Conservation (phyloP, 495 filamentous ascomycete genomes). For the Penicillium taxi region DNA sequence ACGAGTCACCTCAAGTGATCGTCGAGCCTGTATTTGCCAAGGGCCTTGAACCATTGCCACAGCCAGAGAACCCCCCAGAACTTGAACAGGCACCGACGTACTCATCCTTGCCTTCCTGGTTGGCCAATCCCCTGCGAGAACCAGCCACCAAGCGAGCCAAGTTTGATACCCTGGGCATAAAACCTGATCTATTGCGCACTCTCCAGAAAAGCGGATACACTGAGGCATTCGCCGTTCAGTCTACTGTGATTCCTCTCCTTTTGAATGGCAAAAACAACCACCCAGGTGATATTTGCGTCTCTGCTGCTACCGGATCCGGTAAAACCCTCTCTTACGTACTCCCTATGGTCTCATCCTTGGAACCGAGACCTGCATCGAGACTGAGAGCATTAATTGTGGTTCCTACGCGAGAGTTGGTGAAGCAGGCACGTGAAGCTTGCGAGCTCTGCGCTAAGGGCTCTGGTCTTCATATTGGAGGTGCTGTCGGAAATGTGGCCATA, state of each 20-base stretch:
- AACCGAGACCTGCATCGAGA: slow-evolving; percentile 47
- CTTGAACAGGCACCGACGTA: slow-evolving; percentile 39
- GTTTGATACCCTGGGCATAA: slow-evolving; percentile 55
- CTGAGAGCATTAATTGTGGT: slow-evolving; percentile 75
- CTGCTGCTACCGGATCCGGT: slow-evolving; percentile 85
- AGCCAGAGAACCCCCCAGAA: slow-evolving; percentile 56
- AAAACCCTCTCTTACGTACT: slow-evolving; percentile 88
- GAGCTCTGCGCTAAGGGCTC: slow-evolving; percentile 58
- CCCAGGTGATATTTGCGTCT: slow-evolving; percentile 73
- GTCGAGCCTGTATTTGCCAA: slow-evolving; percentile 46
- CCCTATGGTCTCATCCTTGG: slow-evolving; percentile 72
- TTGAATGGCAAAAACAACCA: slow-evolving; percentile 49
- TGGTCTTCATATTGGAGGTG: slow-evolving; percentile 66
- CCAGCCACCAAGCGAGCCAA: slow-evolving; percentile 47
- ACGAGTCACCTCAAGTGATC: slow-evolving; percentile 9
- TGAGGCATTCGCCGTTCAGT: slow-evolving; percentile 79
- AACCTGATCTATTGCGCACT: slow-evolving; percentile 47
- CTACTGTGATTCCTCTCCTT: slow-evolving; percentile 69
- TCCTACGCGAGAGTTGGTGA: slow-evolving; percentile 82
- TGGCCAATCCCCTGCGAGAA: slow-evolving; percentile 62
- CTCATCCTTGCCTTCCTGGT: slow-evolving; percentile 54
- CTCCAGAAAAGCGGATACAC: slow-evolving; percentile 59
- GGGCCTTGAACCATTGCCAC: slow-evolving; percentile 67
- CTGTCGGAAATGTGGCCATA: slow-evolving; percentile 69
- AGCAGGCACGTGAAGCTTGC: slow-evolving; percentile 66